Evolutionary conservation across 495 filamentous ascomycete species (phyloP).

Genomic region (Friedmanniomyces endolithicus): DNA sequence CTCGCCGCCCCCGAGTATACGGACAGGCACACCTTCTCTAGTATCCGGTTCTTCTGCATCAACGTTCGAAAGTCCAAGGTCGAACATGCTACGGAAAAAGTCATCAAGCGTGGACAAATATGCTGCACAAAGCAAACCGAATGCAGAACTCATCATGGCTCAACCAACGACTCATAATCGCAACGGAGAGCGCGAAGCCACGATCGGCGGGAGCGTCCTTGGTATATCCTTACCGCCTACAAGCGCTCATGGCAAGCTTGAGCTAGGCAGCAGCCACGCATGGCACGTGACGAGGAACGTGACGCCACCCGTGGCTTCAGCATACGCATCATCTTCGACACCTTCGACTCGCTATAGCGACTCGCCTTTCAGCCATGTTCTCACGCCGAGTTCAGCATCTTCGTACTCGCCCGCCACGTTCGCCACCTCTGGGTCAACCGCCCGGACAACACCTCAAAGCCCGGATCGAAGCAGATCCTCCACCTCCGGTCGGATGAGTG

Average conservation of each 20-base stretch:
- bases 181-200: conserved; percentile 17
- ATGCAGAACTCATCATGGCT: neutral
- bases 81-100: conserved; percentile 27
- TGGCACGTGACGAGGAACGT: neutral
- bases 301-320: conserved; percentile 7
- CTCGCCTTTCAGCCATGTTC: conserved; percentile 85
- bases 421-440: conserved; percentile 41
- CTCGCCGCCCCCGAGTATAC: conserved; percentile 7
- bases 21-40: conserved; percentile 26
- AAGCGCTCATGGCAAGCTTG: neutral
- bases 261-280: neutral
- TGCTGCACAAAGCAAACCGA: conserved; percentile 16
- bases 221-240: conserved; percentile 30
- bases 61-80: conserved; percentile 28
- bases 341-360: conserved; percentile 91
- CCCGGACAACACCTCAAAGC: conserved; percentile 28
- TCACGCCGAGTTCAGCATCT: conserved; percentile 89
- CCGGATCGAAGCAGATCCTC: conserved; percentile 2
- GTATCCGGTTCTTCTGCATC: conserved; percentile 31
- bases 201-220: conserved; percentile 25
- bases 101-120: conserved; percentile 24
- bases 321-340: conserved; percentile 37
- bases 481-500: conserved; percentile 33
- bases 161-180: conserved; percentile 12
- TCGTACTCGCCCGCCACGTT: conserved; percentile 83